These are phyloP conservation scores for Gracilaria domingensis DNA, from an alignment of 23 red algal species.

Conservation along the genomic window DNA sequence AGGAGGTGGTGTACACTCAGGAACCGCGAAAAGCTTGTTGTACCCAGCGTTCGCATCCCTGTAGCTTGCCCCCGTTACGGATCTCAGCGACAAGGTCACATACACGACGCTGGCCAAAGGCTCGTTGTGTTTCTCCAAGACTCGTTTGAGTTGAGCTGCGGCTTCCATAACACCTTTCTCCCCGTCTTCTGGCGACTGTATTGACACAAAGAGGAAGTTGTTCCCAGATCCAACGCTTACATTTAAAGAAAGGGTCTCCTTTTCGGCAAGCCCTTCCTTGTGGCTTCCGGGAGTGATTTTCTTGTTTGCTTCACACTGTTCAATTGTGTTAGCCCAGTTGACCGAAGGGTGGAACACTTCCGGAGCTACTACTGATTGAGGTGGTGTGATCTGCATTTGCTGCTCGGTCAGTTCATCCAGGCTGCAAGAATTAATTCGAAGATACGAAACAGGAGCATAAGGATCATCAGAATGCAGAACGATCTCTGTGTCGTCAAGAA, in stretches of 20 bases:
- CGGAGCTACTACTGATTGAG: background rate
- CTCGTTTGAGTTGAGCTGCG: conserved; percentile 18
- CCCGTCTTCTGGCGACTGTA: conserved; percentile 44
- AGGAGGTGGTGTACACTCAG: conserved; percentile 71
- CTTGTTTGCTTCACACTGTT: background rate
- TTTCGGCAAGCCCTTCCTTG: background rate
- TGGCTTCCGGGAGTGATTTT: background rate
- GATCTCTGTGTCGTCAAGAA: conserved; percentile 43
- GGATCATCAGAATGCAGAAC: conserved; percentile 64
- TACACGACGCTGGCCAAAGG: conserved; percentile 36
- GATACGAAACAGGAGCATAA: conserved; percentile 67
- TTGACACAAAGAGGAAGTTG: conserved; percentile 38
- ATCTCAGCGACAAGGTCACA: conserved; percentile 45
- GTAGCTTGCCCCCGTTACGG: conserved; percentile 62
- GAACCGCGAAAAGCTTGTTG: conserved; percentile 53
- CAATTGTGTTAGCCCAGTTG: background rate
- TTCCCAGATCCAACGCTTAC: conserved; percentile 49
- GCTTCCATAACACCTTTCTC: conserved; percentile 31
- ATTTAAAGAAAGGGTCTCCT: background rate
- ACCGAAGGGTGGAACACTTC: background rate
- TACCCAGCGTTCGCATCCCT: conserved; percentile 80
- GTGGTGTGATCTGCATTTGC: background rate
- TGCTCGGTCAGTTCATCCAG: conserved; percentile 37
- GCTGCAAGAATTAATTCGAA: conserved; percentile 22
- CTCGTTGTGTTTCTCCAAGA: conserved; percentile 44